These are phyloP conservation scores for Ophiostoma piceae DNA, from an alignment of 2,329 filamentous ascomycete species.

Conservation along the genomic window DNA sequence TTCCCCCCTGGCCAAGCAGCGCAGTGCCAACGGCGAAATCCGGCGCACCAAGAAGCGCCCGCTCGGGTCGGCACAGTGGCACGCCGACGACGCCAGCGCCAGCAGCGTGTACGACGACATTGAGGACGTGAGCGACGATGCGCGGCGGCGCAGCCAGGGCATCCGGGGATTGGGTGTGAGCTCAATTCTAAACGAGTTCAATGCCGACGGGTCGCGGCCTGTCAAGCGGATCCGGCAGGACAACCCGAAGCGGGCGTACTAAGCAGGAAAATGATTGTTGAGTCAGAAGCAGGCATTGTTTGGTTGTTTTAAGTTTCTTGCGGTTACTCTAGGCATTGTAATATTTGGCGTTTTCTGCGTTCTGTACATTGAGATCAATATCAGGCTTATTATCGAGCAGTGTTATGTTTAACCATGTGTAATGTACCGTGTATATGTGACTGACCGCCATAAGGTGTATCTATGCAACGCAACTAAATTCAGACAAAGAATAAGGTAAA, in stretches of 20 bases:
- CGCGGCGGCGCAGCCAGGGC: not conserved
- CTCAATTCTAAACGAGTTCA: not conserved
- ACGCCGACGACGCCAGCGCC: not conserved
- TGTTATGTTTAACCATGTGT: not conserved
- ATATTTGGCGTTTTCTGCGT: not conserved
- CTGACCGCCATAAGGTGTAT: not conserved
- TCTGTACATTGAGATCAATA: not conserved
- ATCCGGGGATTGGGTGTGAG: not conserved
- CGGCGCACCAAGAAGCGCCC: conserved; percentile 21
- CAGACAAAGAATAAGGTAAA: not conserved
- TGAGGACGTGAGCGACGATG: conserved; percentile 22
- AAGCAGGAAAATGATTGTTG: not conserved
- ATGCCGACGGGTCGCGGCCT: conserved; percentile 7
- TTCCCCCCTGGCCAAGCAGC: not conserved
- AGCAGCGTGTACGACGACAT: conserved; percentile 20
- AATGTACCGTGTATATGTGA: not conserved
- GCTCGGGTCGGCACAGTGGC: conserved; percentile 19
- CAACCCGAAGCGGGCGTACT: not conserved
- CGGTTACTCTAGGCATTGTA: not conserved
- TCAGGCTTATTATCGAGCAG: not conserved
- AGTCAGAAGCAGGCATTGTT: not conserved
- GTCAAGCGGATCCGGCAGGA: conserved; percentile 18
- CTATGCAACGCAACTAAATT: not conserved
- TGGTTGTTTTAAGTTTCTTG: not conserved
- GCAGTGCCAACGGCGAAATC: not conserved